Conservation (phyloP, 169 alveolate genomes). For the Plasmodium sp. region DNA sequence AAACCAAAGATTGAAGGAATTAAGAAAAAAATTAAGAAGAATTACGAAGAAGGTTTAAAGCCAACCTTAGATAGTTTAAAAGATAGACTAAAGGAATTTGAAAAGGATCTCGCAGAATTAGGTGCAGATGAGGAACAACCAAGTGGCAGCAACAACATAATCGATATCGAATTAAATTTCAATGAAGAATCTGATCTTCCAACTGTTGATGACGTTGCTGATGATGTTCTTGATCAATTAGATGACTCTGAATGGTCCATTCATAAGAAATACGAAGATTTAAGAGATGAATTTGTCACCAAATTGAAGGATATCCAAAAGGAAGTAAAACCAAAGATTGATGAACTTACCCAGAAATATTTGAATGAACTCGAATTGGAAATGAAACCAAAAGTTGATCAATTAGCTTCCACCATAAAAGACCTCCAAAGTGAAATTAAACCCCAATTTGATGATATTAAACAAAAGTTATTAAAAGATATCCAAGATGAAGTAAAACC, state of each 20-base stretch:
- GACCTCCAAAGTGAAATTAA: background rate
- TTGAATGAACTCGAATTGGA: background rate
- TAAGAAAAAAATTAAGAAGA: background rate
- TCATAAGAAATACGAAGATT: background rate
- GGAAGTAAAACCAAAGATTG: slow-evolving; percentile 8
- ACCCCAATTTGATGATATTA: slow-evolving; percentile 4
- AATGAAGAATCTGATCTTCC: background rate
- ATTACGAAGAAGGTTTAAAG: background rate
- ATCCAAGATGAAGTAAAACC: slow-evolving; percentile 7
- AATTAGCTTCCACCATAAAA: background rate
- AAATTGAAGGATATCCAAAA: slow-evolving; percentile 4
- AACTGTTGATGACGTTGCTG: slow-evolving; percentile 16
- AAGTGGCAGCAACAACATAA: background rate
- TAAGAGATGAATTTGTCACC: slow-evolving; percentile 6
- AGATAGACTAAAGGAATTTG: slow-evolving; percentile 10
- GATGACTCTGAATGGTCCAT: slow-evolving; percentile 13
- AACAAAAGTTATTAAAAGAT: slow-evolving; percentile 1
- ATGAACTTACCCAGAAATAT: slow-evolving; percentile 10
- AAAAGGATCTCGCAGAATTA: background rate
- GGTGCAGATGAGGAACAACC: background rate
- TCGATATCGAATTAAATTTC: background rate
- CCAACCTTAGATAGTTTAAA: background rate
- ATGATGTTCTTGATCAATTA: background rate
- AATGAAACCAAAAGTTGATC: slow-evolving; percentile 7
- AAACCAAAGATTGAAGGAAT: slow-evolving; percentile 7